Conservation (phyloP, 2,329 filamentous ascomycete species). For the Xylariaceae sp. region DNA sequence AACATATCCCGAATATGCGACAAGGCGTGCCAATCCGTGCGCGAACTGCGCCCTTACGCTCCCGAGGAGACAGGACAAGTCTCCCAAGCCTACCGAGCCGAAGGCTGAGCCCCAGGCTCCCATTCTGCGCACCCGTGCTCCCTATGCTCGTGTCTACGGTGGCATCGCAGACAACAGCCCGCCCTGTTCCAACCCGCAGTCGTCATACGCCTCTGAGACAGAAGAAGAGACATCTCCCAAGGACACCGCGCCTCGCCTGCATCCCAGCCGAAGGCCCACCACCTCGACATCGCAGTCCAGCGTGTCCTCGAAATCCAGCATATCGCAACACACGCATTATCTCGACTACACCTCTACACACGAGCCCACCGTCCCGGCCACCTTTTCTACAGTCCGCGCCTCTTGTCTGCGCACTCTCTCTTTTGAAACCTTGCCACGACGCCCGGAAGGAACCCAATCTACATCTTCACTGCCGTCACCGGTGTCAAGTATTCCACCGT, state of each 20-base stretch:
- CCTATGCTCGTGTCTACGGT: constrained; percentile 55
- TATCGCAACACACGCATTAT: constrained; percentile 57
- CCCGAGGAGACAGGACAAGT: constrained; percentile 38
- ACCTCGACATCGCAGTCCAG: constrained; percentile 51
- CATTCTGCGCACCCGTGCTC: constrained; percentile 57
- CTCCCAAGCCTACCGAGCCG: constrained; percentile 18
- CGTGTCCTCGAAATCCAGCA: constrained; percentile 45
- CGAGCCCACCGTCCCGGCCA: constrained; percentile 57
- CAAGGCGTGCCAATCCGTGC: constrained; percentile 59
- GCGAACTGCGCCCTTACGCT: constrained; percentile 66
- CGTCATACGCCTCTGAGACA: constrained; percentile 47
- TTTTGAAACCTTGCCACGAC: constrained; percentile 61
- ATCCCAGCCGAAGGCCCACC: constrained; percentile 40
- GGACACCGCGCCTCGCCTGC: constrained; percentile 23
- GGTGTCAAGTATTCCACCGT: constrained; percentile 37
- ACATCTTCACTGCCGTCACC: constrained; percentile 24
- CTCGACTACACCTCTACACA: constrained; percentile 67
- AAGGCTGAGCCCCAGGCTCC: constrained; percentile 45
- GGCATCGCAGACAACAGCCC: constrained; percentile 45
- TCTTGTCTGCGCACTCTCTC: constrained; percentile 64
- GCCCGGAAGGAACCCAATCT: constrained; percentile 39
- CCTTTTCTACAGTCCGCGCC: constrained; percentile 63
- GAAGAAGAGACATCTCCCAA: constrained; percentile 40
- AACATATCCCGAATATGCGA: constrained; percentile 64
- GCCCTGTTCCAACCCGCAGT: constrained; percentile 46